A percentile compares a stretch with the other conserved stretches of the same genome.
Conservation (phyloP, 1,284 basidiomycete genomes). For the Cronartium quercuum region DNA sequence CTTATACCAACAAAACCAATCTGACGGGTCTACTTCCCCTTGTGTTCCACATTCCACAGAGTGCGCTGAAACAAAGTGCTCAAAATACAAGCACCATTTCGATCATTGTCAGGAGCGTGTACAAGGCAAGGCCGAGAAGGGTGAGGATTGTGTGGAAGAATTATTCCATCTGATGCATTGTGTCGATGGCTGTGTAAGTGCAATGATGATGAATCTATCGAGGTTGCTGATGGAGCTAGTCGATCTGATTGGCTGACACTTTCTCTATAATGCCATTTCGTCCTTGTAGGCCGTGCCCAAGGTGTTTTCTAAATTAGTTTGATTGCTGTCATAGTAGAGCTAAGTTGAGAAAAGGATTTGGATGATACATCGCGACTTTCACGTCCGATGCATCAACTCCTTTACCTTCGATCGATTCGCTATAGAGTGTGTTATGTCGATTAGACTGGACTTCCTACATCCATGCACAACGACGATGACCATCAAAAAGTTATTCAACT, state of each 20-base stretch:
- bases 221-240: not conserved
- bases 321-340: too few relatives aligned
- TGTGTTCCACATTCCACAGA: constrained; percentile 4
- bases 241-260: not conserved
- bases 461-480: too few relatives aligned
- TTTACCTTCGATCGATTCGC: too few relatives aligned
- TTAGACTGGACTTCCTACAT: too few relatives aligned
- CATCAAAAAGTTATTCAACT: too few relatives aligned
- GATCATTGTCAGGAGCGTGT: constrained; percentile 39
- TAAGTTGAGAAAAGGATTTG: too few relatives aligned
- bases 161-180: constrained; percentile 39
- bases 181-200: constrained; percentile 37
- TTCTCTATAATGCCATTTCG: not conserved
- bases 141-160: constrained; percentile 39
- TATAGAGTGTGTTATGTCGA: too few relatives aligned
- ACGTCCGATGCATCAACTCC: too few relatives aligned
- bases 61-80: constrained; percentile 32
- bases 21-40: not conserved
- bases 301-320: constrained; percentile 23
- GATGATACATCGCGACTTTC: too few relatives aligned
- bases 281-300: constrained; percentile 25
- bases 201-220: not conserved
- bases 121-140: constrained; percentile 28
- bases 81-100: constrained; percentile 38
- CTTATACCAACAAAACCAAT: not conserved